Base-by-base conservation (phyloP, 176 grass and related monocot genomes). In the Rhynchospora tenuis region DNA sequence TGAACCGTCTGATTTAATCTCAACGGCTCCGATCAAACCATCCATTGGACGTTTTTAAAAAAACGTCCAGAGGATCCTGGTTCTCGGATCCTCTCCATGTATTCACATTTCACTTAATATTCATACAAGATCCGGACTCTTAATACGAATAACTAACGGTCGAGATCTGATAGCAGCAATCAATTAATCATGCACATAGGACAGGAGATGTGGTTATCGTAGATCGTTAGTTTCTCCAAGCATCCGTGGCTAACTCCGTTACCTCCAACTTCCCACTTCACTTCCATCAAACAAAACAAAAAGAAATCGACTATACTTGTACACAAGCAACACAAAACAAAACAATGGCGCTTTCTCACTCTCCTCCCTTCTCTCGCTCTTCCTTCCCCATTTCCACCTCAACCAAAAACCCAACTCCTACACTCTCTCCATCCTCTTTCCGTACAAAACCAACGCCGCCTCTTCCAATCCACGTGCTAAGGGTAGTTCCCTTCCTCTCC, bases 321-420 rank as follows among this genome's bases (percentile, higher is more conserved):
- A n/a, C n/a, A 65, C 3, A 11, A 17, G 31, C 44, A 44, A 8
- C 47, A 23, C 28, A 19, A 58, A 28, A 24, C 24, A 19, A 59
- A 3, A n/a, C 73, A 52, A 90, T 90, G 88, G 88, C 73, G 45
- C 85, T 90, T 55, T 51, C 79, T 59, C 80, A 68, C 38, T 70
- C 88, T 44, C 16, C 73, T 27, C 44, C 67, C 45, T 46, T 24
- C 59, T 63, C 54, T 67, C 7, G 13, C 68, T 67, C 86, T 60
- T 7, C 59, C 47, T 50, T 65, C 31, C 15, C 27, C 81, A 17
- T 48, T 58, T 56, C 64, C 59, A 54, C 15, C 10, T n/a, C 44
- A 9, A 47, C 44, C 63, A 88, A 79, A 56, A 24, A 70, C 63
- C 26, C 22, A 23, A 38, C 33, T n/a, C 0, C 33, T 38, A 52